Percentiles rank a stretch among this genome's conserved stretches.
Conservation (phyloP, 2,329 filamentous ascomycete genomes). For the Hypocrella siamensis region DNA sequence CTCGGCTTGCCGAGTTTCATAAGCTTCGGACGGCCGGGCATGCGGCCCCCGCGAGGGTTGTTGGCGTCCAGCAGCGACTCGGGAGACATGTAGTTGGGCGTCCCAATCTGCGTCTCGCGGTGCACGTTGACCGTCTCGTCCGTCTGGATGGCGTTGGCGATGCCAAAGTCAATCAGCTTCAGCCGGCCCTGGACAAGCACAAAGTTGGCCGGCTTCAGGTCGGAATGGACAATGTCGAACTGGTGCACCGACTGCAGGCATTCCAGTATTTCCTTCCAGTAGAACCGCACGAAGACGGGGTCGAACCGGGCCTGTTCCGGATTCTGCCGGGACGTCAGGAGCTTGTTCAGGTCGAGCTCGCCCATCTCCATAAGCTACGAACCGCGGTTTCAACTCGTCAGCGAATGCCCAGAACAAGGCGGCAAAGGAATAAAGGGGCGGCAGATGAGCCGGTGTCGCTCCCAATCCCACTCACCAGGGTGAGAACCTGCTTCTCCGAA, state of each 20-base stretch:
- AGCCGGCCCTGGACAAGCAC: conserved; percentile 78
- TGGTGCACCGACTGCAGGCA: conserved; percentile 82
- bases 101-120: conserved; percentile 86
- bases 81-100: conserved; percentile 97
- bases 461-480: conserved; percentile 44
- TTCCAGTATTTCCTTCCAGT: conserved; percentile 99
- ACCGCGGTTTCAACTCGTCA: not conserved
- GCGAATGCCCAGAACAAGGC: not conserved
- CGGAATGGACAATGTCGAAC: conserved; percentile 86
- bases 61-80: conserved; percentile 86
- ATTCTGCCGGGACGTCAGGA: conserved; percentile 60
- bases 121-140: conserved; percentile 97
- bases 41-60: conserved; percentile 32
- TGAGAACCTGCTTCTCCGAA: conserved; percentile 75
- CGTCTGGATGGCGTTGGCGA: conserved; percentile 89
- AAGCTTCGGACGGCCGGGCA: conserved; percentile 44
- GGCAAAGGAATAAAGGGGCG: not conserved
- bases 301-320: conserved; percentile 65
- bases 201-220: conserved; percentile 95
- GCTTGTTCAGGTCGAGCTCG: conserved; percentile 79
- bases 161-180: conserved; percentile 97
- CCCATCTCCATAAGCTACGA: conserved; percentile 86
- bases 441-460: not conserved
- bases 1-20: conserved; percentile 94
- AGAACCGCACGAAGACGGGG: conserved; percentile 82